Conservation (phyloP, 164 flowering plant genomes). For the Vitis rotundifolia region DNA sequence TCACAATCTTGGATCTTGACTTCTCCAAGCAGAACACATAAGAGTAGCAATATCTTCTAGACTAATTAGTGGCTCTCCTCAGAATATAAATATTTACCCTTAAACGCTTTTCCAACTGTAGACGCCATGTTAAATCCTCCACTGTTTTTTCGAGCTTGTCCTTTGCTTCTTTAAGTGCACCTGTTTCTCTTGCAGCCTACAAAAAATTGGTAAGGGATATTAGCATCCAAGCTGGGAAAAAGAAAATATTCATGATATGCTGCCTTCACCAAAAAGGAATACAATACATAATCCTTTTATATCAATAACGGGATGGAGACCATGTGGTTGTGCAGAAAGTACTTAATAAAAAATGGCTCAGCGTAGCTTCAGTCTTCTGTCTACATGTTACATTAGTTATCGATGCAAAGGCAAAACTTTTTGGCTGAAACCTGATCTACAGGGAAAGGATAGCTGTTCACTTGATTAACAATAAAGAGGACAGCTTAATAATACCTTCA, state of each 20-base stretch:
- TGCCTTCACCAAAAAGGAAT: too few relatives aligned
- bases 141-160: slow-evolving; percentile 85
- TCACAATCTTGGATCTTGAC: not conserved
- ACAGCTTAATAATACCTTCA: too few relatives aligned
- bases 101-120: slow-evolving; percentile 82
- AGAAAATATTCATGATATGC: not conserved
- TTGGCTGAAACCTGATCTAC: too few relatives aligned
- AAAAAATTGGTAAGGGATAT: slow-evolving; percentile 10
- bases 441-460: too few relatives aligned
- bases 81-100: slow-evolving; percentile 49
- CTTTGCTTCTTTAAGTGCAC: slow-evolving; percentile 94
- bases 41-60: not conserved
- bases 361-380: too few relatives aligned
- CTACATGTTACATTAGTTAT: too few relatives aligned
- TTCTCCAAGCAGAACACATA: not conserved
- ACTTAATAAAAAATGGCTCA: too few relatives aligned
- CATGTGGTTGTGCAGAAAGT: too few relatives aligned
- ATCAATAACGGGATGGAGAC: too few relatives aligned
- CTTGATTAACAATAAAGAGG: too few relatives aligned
- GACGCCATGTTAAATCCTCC: slow-evolving; percentile 94
- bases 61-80: not conserved
- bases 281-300: too few relatives aligned
- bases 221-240: not conserved
- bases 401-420: too few relatives aligned
- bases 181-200: slow-evolving; percentile 93